phyloP scores from a whole-genome alignment of 139 green algal species.

The Zygnema cylindricum region DNA sequence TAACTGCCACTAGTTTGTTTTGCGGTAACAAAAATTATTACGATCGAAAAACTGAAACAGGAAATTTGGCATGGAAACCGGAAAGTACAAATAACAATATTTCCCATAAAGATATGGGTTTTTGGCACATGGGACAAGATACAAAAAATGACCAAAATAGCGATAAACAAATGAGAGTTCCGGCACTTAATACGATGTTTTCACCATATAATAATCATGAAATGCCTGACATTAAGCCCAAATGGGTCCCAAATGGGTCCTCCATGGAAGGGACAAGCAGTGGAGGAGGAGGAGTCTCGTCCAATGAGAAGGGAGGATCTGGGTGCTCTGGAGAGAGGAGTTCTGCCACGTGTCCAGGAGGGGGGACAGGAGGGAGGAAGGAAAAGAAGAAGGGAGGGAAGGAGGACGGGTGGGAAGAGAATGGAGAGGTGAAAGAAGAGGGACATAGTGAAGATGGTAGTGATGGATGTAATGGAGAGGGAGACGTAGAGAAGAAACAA shows the following conservation, averaged over 20 bases:
- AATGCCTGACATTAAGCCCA: neutral
- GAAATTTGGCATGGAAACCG: no score
- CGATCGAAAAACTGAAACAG: no score
- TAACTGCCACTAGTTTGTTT: no score
- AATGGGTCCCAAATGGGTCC: neutral
- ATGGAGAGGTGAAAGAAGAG: neutral
- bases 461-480: neutral
- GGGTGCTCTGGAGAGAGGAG: neutral
- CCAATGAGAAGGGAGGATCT: neutral
- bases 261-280: neutral
- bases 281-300: neutral
- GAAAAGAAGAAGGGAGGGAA: neutral
- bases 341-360: neutral
- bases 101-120: no score
- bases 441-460: neutral
- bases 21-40: no score
- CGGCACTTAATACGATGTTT: neutral
- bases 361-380: neutral
- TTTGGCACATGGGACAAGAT: no score
- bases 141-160: neutral
- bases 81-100: no score
- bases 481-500: conserved; percentile 55
- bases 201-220: neutral
- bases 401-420: neutral
- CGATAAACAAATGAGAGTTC: neutral